Base-by-base conservation (phyloP, 31 red algal genomes). In the Odonthalia washingtoniensis region DNA sequence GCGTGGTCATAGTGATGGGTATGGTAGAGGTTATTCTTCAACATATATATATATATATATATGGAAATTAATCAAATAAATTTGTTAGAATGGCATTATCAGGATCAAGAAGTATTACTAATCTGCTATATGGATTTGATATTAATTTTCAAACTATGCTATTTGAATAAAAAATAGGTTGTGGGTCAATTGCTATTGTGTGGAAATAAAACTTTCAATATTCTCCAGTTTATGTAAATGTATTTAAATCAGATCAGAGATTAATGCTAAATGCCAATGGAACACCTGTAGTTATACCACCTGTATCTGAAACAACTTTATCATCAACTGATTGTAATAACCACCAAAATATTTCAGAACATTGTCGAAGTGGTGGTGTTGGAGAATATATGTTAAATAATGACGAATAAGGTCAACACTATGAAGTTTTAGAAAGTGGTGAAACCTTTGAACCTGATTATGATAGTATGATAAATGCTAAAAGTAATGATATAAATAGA, bases 141-240 rank as follows among this genome's bases (percentile, higher is more conserved):
- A 95, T 98, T 60, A 93, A 98, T 65, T 95, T 91, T 70, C 26
- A 69, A 17, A 88, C 66, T 38, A 75, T 98, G 34, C 67, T 72
- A 16, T 88, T 95, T 63, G 69, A 91, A 52, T 38, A 82, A 32
- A 69, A 83, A 46, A 98, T 98, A 44, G 97, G 97, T 14, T 74
- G 90, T 40, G 97, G 97, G 74, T 82, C 82, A 3, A 96, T 96
- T 89, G 93, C 94, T 28, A 87, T 65, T 12, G 97, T 98, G 34
- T 98, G 97, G 97, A 78, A 84, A 39, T 87, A 80, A 81, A 88
- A 72, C 64, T 98, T 93, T 93, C 87, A 96, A 26, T 79, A 94
- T 74, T 83, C 93, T 63, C 94, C 93, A 38, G 97, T 98, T 57
- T 93, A 93, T 68, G 91, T 98, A n/a, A 98, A 98, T 43, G 93